phyloP scores from a whole-genome alignment of 441 rosid species.

The Mallotus repandus region DNA sequence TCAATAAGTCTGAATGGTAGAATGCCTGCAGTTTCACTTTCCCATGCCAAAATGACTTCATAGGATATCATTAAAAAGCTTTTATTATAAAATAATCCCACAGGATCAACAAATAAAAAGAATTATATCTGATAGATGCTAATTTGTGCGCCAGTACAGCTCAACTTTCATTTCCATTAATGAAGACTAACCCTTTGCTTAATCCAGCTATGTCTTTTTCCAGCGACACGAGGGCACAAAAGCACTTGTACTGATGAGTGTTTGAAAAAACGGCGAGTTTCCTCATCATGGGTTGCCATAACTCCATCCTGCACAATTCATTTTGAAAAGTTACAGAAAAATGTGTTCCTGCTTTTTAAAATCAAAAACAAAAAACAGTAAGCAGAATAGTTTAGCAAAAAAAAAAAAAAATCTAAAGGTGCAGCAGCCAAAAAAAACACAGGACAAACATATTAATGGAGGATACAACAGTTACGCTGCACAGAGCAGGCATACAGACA shows the following conservation, averaged over 20 bases:
- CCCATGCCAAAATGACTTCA: background rate
- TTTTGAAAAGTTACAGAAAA: background rate
- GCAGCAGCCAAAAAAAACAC: no score
- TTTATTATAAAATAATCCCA: background rate
- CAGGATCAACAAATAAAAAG: background rate
- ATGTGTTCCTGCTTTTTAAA: background rate
- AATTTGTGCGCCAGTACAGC: background rate
- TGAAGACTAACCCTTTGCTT: constrained; percentile 70
- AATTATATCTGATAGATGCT: background rate
- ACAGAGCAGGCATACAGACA: background rate
- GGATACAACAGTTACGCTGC: background rate
- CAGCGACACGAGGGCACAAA: constrained; percentile 90
- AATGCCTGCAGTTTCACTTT: constrained; percentile 3
- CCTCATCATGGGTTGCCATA: constrained; percentile 96
- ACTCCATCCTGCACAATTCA: constrained; percentile 73
- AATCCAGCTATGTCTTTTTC: constrained; percentile 83
- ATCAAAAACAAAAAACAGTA: background rate
- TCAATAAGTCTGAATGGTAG: background rate
- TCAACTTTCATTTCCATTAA: background rate
- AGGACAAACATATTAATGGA: background rate
- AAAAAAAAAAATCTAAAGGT: no score
- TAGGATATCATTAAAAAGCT: background rate
- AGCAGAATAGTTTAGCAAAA: background rate
- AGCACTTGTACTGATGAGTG: constrained; percentile 88
- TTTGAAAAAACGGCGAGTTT: constrained; percentile 91